Base-by-base conservation (phyloP, 2,329 filamentous ascomycete genomes). In the Hymenoscyphus fraxineus region DNA sequence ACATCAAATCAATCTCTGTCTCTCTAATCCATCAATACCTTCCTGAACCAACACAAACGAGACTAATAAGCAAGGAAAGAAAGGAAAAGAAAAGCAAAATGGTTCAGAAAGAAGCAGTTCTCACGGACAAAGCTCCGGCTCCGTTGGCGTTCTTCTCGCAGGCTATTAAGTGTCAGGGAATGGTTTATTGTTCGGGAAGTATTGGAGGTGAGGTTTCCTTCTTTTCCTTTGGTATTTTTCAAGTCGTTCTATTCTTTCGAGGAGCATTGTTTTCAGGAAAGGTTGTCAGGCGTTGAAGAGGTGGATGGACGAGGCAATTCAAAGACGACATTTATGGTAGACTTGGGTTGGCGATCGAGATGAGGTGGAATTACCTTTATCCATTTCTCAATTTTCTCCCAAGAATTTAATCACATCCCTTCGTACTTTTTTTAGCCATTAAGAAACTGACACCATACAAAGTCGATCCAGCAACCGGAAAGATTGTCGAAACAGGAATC, bases 181-280 rank as follows among this genome's bases (percentile, higher is more conserved):
- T 88, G 74, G 85, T 91, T n/a, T 91, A 89, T 78, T 89, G 87
- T 78, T 89, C 86, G 1, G 88, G 88, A 31, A 81, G 80, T 66
- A 80, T 90, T 39, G 84, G 83, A 15, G 19, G 59, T 61, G 27
- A 12, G 59, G 27, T 27, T 61, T 40, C 6, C 6, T 56, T 41
- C 10, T 10, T 51, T 35, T 47, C 2, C 19, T 47, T 7, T 6
- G n/a, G 7, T 27, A 3, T 56, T 39, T n/a, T 56, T 9, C 4
- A 13, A 27, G 15, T 39, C 15, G 59, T 35, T 22, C 12, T 27
- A 27, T 27, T 27, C 2, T 3, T 27, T 27, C 27, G 27, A 27
- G 27, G 27, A 27, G 27, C 27, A 27, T 27, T 27, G 22, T 3
- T 55, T 31, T 55, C 2, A 38, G 39, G 40, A 38, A 35, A 10